These are phyloP conservation scores for Acanthamoeba sp. DNA, from an alignment of 208 protist species.

Conservation along the genomic window DNA sequence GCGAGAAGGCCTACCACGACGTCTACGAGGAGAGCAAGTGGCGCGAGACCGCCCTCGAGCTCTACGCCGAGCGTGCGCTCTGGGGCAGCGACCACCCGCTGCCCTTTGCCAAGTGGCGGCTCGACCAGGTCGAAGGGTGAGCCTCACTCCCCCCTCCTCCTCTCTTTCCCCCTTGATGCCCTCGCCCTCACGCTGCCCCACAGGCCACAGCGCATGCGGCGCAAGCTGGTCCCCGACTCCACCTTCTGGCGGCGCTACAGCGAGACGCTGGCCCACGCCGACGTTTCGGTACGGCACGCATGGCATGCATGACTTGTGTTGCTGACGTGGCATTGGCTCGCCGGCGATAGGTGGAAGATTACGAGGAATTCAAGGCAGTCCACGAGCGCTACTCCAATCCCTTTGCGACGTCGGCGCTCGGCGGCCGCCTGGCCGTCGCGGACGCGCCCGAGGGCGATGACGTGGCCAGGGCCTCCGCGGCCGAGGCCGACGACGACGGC, in stretches of 20 bases:
- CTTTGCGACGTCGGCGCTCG: background rate
- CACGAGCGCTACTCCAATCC: background rate
- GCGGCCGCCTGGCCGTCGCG: too few relatives aligned
- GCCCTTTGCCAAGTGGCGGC: constrained; percentile 77
- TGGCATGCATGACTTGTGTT: too few relatives aligned
- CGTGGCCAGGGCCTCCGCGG: too few relatives aligned
- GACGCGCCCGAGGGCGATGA: too few relatives aligned
- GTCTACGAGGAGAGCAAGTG: constrained; percentile 71
- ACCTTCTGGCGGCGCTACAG: constrained; percentile 9
- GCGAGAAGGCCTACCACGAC: constrained; percentile 13
- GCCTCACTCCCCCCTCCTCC: too few relatives aligned
- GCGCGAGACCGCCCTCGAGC: constrained; percentile 44
- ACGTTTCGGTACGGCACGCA: background rate
- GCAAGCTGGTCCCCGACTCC: background rate
- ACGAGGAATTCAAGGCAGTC: background rate
- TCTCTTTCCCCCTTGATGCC: background rate
- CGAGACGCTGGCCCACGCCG: background rate
- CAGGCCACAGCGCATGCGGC: constrained; percentile 28
- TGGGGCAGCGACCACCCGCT: constrained; percentile 67
- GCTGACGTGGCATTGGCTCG: too few relatives aligned
- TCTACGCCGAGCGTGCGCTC: constrained; percentile 79
- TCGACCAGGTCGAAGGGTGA: constrained; percentile 80
- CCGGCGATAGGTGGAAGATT: background rate
- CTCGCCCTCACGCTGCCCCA: background rate
- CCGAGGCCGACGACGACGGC: too few relatives aligned